Conservation (phyloP, 2,329 filamentous ascomycete species). For the Leptographium lundbergii region DNA sequence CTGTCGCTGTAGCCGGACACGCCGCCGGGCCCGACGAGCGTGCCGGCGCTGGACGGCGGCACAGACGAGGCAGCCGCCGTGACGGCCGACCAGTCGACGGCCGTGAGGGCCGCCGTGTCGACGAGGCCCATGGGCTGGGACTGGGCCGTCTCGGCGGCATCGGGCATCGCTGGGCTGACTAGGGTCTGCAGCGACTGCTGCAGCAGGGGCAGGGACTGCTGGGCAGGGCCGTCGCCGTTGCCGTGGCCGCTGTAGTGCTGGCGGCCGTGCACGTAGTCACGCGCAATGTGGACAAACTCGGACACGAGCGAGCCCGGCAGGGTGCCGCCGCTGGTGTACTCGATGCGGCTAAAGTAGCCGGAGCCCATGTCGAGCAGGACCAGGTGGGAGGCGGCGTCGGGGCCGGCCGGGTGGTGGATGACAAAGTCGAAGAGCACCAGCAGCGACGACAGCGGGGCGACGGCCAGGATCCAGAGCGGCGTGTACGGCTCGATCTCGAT, state of each 20-base stretch:
- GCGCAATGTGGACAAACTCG: slow-evolving; percentile 28
- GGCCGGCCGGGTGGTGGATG: slow-evolving; percentile 22
- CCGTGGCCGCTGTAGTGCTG: slow-evolving; percentile 6
- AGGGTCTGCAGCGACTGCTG: neutral
- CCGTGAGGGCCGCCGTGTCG: neutral
- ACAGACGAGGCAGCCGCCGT: neutral
- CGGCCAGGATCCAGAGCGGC: slow-evolving; percentile 19
- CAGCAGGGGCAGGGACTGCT: neutral
- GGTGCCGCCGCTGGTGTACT: slow-evolving; percentile 20
- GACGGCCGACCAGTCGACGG: neutral
- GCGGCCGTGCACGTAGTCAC: slow-evolving; percentile 19
- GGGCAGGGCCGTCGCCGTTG: neutral
- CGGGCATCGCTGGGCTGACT: neutral
- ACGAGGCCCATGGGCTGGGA: neutral
- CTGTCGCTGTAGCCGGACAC: neutral
- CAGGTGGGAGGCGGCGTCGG: slow-evolving; percentile 23
- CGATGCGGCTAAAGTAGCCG: slow-evolving; percentile 29
- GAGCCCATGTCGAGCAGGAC: slow-evolving; percentile 26
- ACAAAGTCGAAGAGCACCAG: slow-evolving; percentile 30
- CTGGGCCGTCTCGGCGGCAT: neutral
- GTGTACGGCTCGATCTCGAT: slow-evolving; percentile 20
- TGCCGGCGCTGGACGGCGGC: neutral
- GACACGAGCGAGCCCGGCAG: slow-evolving; percentile 24
- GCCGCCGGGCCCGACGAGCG: neutral
- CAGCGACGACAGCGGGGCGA: slow-evolving; percentile 23